A percentile compares a stretch with the other conserved stretches of the same genome.
phyloP scores from a whole-genome alignment of 1,284 basidiomycete genomes.

The Sanghuangporus sanghuang region DNA sequence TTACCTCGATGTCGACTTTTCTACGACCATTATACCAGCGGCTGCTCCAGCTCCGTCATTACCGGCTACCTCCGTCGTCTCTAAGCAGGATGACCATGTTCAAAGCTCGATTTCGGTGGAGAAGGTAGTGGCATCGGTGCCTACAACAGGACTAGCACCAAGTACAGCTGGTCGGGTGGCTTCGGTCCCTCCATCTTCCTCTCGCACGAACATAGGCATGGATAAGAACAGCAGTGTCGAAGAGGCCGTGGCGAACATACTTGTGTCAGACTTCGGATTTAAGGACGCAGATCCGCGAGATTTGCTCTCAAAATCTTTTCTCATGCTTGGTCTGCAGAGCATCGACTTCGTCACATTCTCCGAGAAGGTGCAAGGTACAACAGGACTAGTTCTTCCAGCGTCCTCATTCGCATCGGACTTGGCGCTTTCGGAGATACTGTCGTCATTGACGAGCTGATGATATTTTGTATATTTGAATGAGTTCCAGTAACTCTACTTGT shows the following conservation, averaged over 20 bases:
- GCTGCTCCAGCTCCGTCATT: background rate
- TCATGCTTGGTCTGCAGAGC: constrained; percentile 9
- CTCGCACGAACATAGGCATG: background rate
- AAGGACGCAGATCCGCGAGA: background rate
- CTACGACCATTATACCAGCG: background rate
- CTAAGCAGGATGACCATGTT: background rate
- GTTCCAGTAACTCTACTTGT: too few relatives aligned
- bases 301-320: constrained; percentile 10
- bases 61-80: background rate
- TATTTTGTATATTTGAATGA: background rate
- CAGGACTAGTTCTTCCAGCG: constrained; percentile 6
- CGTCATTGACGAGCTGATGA: background rate
- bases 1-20: background rate
- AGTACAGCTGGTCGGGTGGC: too few relatives aligned
- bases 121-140: too few relatives aligned
- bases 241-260: background rate
- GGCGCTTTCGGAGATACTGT: constrained; percentile 1
- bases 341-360: constrained; percentile 14
- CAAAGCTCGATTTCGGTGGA: too few relatives aligned
- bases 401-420: constrained; percentile 9
- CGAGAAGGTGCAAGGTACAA: constrained; percentile 2
- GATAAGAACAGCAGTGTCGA: background rate
- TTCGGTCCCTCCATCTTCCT: too few relatives aligned
- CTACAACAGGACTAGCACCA: too few relatives aligned
- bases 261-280: constrained; percentile 3